Base-by-base conservation (phyloP, 116 monocot genomes). In the Dioscorea cayenensis region DNA sequence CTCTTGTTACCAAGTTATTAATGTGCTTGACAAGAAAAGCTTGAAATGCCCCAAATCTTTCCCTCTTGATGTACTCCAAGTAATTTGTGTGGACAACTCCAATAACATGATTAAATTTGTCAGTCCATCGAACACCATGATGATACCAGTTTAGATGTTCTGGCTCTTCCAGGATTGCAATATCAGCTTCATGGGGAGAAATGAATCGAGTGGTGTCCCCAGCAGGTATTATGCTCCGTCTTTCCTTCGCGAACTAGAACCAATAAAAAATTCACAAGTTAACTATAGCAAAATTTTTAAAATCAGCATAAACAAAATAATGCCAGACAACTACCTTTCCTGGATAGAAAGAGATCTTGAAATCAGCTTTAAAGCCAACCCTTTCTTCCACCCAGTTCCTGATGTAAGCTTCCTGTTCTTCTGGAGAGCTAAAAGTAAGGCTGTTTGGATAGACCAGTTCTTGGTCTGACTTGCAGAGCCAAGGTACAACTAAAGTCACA, bases 111-210 rank as follows among this genome's bases (percentile, higher is more conserved):
- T 94, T 91, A 66, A 99, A 99, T 73, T 89, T 99, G 75, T 94
- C 99, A 22, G 99, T 99, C 99, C 99, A 99, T 14, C 94, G 93
- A 64, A 79, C 88, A 6, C 99, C 99, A 82, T 99, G 99, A 82
- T 99, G 91, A 64, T 99, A 99, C 99, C 99, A 99, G 79, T 99
- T 99, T 63, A 99, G 76, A 75, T 99, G 99, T 73, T 99, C 99
- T 17, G 99, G 94, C 69, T 99, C 94, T 79, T 99, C 99, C 11
- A 99, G 64, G 71, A 99, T 91, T 6, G 99, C 99, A 68, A 99
- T 94, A 72, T 99, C 99, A 75, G 94, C 99, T 77, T 89, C 94
- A 73, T 77, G 83, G 20, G 91, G 78, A 48, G 90, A 71, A 78
- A 99, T 88, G 66, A 99, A 99, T 64, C 87, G 86, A 67, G 99